phyloP scores from a whole-genome alignment of 768 basidiomycete genomes.

The Mycena rosella region DNA sequence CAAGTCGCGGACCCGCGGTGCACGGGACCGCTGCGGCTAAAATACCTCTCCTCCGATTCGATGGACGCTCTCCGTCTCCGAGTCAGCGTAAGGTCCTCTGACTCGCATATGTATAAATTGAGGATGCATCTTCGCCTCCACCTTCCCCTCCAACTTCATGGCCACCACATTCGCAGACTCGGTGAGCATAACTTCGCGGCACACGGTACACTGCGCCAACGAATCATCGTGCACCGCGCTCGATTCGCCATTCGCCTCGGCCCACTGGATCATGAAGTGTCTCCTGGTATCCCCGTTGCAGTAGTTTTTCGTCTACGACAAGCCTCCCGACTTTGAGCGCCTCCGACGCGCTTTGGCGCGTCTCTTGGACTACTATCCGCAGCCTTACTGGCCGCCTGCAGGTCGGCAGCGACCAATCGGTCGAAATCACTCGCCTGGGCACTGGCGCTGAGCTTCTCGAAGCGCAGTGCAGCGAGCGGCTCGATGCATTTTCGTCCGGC shows the following conservation, averaged over 20 bases:
- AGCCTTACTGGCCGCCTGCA: constrained; percentile 35
- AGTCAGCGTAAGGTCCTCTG: too few species aligned
- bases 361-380: constrained; percentile 37
- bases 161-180: not conserved
- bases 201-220: constrained; percentile 23
- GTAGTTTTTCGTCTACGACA: constrained; percentile 36
- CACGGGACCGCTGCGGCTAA: too few species aligned
- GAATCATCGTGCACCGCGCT: constrained; percentile 22
- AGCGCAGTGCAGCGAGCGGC: constrained; percentile 31
- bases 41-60: too few species aligned
- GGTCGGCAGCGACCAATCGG: constrained; percentile 13
- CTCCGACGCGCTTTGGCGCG: constrained; percentile 31
- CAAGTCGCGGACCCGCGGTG: too few species aligned
- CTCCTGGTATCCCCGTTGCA: constrained; percentile 31
- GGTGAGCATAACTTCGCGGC: constrained; percentile 17
- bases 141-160: not conserved
- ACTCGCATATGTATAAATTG: too few species aligned
- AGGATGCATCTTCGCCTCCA: too few species aligned
- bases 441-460: constrained; percentile 35
- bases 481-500: constrained; percentile 31
- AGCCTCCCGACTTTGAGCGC: constrained; percentile 7
- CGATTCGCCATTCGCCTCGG: constrained; percentile 26
- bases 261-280: constrained; percentile 29
- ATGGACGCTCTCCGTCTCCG: too few species aligned
- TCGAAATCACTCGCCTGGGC: constrained; percentile 24